Evolutionary conservation across 495 filamentous ascomycete genomes (phyloP).

Genomic region (Penicillium desertorum): DNA sequence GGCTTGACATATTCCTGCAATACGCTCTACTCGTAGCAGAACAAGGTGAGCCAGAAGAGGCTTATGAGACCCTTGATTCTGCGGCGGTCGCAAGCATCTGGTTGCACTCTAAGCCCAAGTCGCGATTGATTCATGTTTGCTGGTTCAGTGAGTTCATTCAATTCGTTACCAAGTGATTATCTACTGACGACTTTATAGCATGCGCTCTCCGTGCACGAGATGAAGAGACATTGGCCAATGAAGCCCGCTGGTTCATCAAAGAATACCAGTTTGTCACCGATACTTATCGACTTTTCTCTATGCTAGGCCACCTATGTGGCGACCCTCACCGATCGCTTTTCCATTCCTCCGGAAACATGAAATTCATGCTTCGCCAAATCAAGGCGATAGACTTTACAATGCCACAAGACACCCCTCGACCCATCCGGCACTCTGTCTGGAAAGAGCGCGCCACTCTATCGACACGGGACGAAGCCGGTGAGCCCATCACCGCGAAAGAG

Average conservation of each 20-base stretch:
- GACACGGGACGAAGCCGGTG: conserved; percentile 48
- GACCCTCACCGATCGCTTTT: conserved; percentile 49
- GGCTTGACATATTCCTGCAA: conserved; percentile 89
- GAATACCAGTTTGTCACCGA: conserved; percentile 82
- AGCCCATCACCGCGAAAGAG: conserved; percentile 48
- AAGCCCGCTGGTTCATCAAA: conserved; percentile 80
- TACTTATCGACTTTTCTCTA: conserved; percentile 76
- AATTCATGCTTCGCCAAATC: conserved; percentile 85
- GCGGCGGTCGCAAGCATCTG: conserved; percentile 78
- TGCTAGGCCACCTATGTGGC: conserved; percentile 63
- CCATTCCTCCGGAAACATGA: conserved; percentile 66
- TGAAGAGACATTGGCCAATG: conserved; percentile 64
- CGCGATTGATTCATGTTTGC: conserved; percentile 73
- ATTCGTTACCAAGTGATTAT: not conserved
- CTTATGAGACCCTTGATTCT: conserved; percentile 74
- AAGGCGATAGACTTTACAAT: conserved; percentile 78
- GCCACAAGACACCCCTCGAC: conserved; percentile 28
- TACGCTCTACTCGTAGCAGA: conserved; percentile 75
- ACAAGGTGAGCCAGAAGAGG: conserved; percentile 54
- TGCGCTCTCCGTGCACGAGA: conserved; percentile 81
- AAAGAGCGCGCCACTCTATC: conserved; percentile 52
- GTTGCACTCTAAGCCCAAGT: conserved; percentile 61
- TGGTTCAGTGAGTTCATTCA: conserved; percentile 63
- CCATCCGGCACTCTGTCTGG: conserved; percentile 36
- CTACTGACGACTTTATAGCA: conserved; percentile 42